Conservation (phyloP, 805 yeast genomes). For the Ogataea sp. region DNA sequence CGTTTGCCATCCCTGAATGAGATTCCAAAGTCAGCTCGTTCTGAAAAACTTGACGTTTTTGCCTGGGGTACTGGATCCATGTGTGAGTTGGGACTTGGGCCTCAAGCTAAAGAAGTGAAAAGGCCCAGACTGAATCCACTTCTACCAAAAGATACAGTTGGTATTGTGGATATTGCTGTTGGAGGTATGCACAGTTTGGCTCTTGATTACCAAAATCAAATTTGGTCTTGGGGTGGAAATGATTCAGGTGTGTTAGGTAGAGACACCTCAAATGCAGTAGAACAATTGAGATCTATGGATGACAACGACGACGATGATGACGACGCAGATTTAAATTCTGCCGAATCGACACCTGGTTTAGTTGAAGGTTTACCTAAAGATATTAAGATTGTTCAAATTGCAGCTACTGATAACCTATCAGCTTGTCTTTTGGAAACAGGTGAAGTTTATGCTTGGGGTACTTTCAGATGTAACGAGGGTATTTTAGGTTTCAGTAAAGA, state of each 20-base stretch:
- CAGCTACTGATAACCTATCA: constrained; percentile 89
- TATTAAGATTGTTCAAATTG: constrained; percentile 62
- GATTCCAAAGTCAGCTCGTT: constrained; percentile 25
- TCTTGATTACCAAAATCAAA: constrained; percentile 59
- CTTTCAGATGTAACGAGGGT: constrained; percentile 92
- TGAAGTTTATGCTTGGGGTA: constrained; percentile 95
- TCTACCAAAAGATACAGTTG: constrained; percentile 51
- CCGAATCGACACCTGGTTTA: constrained; percentile 80
- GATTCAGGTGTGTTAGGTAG: constrained; percentile 91
- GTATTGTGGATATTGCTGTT: constrained; percentile 79
- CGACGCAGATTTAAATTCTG: constrained; percentile 81
- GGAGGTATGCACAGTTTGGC: constrained; percentile 97
- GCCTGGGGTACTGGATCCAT: constrained; percentile 97
- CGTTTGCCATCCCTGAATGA: constrained; percentile 39
- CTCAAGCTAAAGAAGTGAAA: constrained; percentile 88
- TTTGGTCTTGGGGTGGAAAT: constrained; percentile 99
- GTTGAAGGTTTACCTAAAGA: constrained; percentile 61
- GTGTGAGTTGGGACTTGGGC: constrained; percentile 98
- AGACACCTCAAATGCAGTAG: constrained; percentile 59
- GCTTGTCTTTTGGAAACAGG: constrained; percentile 76
- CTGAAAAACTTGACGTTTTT: constrained; percentile 61
- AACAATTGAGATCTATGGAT: constrained; percentile 60
- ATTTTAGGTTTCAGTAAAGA: constrained; percentile 71
- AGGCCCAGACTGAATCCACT: constrained; percentile 89
- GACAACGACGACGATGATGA: constrained; percentile 50